Evolutionary conservation across 1,284 basidiomycete species (phyloP).

Genomic region (Rhodotorula sp.): DNA sequence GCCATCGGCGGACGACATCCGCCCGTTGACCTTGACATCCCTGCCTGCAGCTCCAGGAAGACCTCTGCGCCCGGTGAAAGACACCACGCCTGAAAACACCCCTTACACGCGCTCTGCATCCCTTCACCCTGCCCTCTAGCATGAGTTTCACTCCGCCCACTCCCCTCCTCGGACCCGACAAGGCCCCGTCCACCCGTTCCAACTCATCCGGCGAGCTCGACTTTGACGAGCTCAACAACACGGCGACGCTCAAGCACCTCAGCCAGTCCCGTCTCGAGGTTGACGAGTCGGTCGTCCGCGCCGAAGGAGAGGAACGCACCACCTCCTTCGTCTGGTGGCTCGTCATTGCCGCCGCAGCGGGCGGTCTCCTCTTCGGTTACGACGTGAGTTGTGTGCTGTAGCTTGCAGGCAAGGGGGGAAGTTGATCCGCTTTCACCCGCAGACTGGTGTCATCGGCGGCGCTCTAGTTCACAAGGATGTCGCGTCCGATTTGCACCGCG

Average conservation of each 20-base stretch:
- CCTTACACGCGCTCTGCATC: not conserved
- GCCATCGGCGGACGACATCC: not conserved
- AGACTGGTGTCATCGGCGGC: constrained; percentile 42
- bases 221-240: constrained; percentile 15
- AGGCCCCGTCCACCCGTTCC: constrained; percentile 16
- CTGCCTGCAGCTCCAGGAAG: constrained; percentile 23
- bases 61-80: constrained; percentile 28
- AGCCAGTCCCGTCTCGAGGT: constrained; percentile 28
- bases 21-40: not conserved
- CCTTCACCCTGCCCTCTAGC: not conserved
- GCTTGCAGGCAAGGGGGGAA: not conserved
- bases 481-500: constrained; percentile 22
- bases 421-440: not conserved
- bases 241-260: constrained; percentile 24
- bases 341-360: constrained; percentile 50
- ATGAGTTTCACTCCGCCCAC: constrained; percentile 8
- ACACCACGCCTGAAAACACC: constrained; percentile 2
- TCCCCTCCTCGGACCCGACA: not conserved
- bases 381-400: constrained; percentile 33
- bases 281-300: constrained; percentile 59
- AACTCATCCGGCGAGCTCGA: constrained; percentile 25
- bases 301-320: constrained; percentile 67
- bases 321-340: constrained; percentile 70
- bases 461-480: constrained; percentile 38
- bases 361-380: constrained; percentile 39